phyloP scores from a whole-genome alignment of 345 rosid species.

The Aquilaria sinensis region DNA sequence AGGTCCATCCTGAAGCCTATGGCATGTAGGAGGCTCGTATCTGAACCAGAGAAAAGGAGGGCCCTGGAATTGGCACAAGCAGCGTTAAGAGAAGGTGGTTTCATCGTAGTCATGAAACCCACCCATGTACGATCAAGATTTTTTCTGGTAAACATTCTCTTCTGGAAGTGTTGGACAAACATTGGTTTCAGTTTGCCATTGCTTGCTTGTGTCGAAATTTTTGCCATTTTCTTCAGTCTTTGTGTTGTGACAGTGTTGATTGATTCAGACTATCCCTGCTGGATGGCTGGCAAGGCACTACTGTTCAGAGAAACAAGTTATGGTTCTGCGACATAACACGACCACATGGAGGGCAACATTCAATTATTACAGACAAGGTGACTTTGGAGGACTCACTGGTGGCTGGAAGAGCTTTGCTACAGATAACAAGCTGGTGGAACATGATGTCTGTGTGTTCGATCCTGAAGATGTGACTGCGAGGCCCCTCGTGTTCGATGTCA shows the following conservation, averaged over 20 bases:
- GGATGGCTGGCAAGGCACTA: slow-evolving; percentile 28
- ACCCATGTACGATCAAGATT: slow-evolving; percentile 17
- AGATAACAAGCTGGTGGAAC: slow-evolving; percentile 38
- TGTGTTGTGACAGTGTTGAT: background rate
- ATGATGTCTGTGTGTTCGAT: slow-evolving; percentile 44
- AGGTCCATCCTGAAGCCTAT: background rate
- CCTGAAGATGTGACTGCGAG: slow-evolving; percentile 14
- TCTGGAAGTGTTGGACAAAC: background rate
- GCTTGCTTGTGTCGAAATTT: background rate
- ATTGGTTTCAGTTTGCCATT: background rate
- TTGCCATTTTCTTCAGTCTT: background rate
- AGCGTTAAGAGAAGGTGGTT: slow-evolving; percentile 8
- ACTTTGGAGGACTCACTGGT: slow-evolving; percentile 31
- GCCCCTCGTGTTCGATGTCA: slow-evolving; percentile 29
- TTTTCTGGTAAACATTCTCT: slow-evolving; percentile 27
- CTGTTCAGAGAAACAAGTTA: slow-evolving; percentile 21
- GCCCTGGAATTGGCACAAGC: background rate
- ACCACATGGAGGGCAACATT: slow-evolving; percentile 27
- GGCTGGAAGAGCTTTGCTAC: slow-evolving; percentile 48
- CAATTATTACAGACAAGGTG: slow-evolving; percentile 12
- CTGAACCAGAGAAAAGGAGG: slow-evolving; percentile 10
- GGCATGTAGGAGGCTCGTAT: background rate
- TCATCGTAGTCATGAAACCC: slow-evolving; percentile 15
- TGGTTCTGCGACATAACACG: slow-evolving; percentile 25
- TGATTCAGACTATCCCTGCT: slow-evolving; percentile 29